A percentile compares a stretch with the other conserved stretches of the same genome.
Conservation (phyloP, 257 asterid genomes). For the Lantana camara region DNA sequence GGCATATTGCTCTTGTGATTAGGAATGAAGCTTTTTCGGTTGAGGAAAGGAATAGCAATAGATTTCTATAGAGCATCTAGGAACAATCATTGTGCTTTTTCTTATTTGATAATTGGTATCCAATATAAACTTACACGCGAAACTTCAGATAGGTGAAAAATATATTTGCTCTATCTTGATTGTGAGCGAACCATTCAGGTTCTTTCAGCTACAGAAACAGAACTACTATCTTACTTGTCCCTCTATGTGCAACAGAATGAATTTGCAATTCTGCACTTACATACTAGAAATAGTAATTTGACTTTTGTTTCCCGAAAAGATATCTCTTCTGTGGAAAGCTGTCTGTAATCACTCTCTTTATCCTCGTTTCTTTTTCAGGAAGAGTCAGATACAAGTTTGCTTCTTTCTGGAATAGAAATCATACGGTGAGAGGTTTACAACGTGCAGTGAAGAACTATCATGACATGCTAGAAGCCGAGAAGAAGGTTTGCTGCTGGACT, state of each 20-base stretch:
- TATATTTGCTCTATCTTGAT: background rate
- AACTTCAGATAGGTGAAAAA: background rate
- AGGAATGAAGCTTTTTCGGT: too few relatives aligned
- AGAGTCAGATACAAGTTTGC: constrained; percentile 97
- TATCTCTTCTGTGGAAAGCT: constrained; percentile 12
- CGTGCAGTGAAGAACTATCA: constrained; percentile 71
- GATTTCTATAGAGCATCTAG: too few relatives aligned
- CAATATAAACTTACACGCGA: background rate
- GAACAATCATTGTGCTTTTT: constrained; percentile 12
- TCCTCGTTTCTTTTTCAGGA: constrained; percentile 60
- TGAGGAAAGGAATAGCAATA: too few relatives aligned
- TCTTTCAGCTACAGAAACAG: constrained; percentile 16
- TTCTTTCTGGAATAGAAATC: constrained; percentile 97
- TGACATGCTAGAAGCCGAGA: constrained; percentile 83
- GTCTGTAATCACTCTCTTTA: constrained; percentile 6
- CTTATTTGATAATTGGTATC: background rate
- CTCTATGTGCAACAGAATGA: background rate
- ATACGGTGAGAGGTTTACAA: constrained; percentile 79
- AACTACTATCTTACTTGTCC: too few relatives aligned
- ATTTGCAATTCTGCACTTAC: constrained; percentile 9
- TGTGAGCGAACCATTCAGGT: constrained; percentile 1
- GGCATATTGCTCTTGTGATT: too few relatives aligned
- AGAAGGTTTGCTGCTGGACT: constrained; percentile 72
- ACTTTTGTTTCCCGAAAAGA: background rate
- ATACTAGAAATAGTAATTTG: background rate